Evolutionary conservation across 345 rosid genomes (phyloP).

Genomic region (Sonneratia caseolaris): DNA sequence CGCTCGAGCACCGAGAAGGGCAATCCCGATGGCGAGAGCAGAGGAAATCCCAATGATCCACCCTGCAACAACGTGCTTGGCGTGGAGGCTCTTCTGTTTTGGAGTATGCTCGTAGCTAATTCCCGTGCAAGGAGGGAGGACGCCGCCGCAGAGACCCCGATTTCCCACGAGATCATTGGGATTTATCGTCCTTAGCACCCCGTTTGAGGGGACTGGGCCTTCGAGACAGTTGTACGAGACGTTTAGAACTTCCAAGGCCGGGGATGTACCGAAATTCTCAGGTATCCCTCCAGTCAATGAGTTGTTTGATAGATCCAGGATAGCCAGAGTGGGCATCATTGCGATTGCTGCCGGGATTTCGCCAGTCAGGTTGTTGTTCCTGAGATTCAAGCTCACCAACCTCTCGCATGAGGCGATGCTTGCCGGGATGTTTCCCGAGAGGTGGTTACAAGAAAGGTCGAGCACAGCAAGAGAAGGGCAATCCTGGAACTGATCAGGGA

Average conservation of each 20-base stretch:
- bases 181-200: conserved; percentile 63
- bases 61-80: conserved; percentile 41
- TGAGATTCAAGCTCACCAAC: conserved; percentile 58
- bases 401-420: conserved; percentile 84
- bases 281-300: conserved; percentile 71
- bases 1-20: conserved; percentile 27
- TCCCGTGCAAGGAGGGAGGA: conserved; percentile 66
- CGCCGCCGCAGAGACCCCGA: conserved; percentile 67
- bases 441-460: conserved; percentile 71
- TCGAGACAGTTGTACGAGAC: conserved; percentile 72
- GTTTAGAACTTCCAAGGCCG: conserved; percentile 70
- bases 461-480: conserved; percentile 74
- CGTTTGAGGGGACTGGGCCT: conserved; percentile 78
- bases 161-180: conserved; percentile 68
- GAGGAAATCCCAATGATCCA: conserved; percentile 62
- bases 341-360: conserved; percentile 59
- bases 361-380: conserved; percentile 53
- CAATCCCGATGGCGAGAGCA: conserved; percentile 41
- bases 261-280: conserved; percentile 60
- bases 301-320: conserved; percentile 82
- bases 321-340: conserved; percentile 72
- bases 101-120: conserved; percentile 20
- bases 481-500: conserved; percentile 88
- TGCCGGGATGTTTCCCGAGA: conserved; percentile 61
- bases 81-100: conserved; percentile 27